Base-by-base conservation (phyloP, 176 grass and related monocot genomes). In the Rhynchospora tenuis region DNA sequence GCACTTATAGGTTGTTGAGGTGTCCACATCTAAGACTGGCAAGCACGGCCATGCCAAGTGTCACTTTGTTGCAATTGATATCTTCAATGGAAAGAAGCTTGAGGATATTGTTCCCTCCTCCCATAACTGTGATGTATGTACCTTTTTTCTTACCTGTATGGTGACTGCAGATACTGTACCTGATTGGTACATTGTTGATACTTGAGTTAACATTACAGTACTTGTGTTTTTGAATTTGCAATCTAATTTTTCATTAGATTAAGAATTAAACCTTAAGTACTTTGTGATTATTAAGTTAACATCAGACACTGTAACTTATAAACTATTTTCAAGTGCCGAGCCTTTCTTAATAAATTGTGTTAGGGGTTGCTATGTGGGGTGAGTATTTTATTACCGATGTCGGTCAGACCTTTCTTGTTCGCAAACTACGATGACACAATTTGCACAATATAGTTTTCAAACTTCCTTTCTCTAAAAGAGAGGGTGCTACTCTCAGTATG, bases 41-140 rank as follows among this genome's bases (percentile, higher is more conserved):
- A 97, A 97, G 88, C 94, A 97, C 9, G 94, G 94, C 43, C 92
- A 97, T 61, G 94, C 94, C 42, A 97, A 97, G 67, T 94, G 94
- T 43, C 94, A 97, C 88, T 97, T 97, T 89, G 92, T 97, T 64
- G 94, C 86, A 56, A 94, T 94, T 71, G 94, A 97, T 79, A 85
- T 97, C 69, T 97, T 97, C 88, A 97, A 97, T 70, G 94, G 88
- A 23, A 97, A 97, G 79, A 97, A 97, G 85, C 91, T 92, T 81
- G 92, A 94, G 74, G 94, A 97, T 94, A 97, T 97, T 79, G 94
- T 97, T 64, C 94, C 94, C 16, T 97, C 94, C 26, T 97, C 94
- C 67, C 94, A 97, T 31, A 97, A 97, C 52, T 97, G 94, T 92
- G 94, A 97, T 62, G 92, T 97, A 85, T 88, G 94, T 52, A 57